Conservation (phyloP, 768 basidiomycete species). For the Suillus sp. region DNA sequence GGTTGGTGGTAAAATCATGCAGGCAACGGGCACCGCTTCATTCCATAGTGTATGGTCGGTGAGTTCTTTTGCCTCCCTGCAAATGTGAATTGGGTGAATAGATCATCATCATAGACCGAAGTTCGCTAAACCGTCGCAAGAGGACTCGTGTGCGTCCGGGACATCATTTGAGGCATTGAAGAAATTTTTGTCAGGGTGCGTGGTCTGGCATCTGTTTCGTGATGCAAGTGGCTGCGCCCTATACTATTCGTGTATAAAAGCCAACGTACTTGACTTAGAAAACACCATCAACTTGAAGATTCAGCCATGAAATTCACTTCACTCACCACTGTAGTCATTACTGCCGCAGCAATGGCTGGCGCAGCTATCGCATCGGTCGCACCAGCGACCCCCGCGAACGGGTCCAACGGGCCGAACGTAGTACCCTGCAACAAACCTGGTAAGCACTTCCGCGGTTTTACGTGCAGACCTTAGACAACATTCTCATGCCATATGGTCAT, state of each 20-base stretch:
- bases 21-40: background rate
- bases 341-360: background rate
- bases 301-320: background rate
- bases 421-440: background rate
- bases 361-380: background rate
- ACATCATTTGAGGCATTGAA: background rate
- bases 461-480: background rate
- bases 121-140: background rate
- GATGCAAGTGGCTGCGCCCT: background rate
- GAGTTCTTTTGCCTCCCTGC: background rate
- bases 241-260: background rate
- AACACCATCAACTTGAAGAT: background rate
- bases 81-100: background rate
- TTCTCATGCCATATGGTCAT: background rate
- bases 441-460: background rate
- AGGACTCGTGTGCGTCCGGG: background rate
- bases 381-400: too few relatives aligned
- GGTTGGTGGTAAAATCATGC: background rate
- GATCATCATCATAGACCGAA: background rate
- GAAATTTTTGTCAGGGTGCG: background rate
- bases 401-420: too few relatives aligned
- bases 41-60: background rate
- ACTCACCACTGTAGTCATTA: background rate
- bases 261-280: background rate
- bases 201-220: background rate